Evolutionary conservation across 1,284 basidiomycete species (phyloP).

Genomic region (Cryptococcus deneoformans): DNA sequence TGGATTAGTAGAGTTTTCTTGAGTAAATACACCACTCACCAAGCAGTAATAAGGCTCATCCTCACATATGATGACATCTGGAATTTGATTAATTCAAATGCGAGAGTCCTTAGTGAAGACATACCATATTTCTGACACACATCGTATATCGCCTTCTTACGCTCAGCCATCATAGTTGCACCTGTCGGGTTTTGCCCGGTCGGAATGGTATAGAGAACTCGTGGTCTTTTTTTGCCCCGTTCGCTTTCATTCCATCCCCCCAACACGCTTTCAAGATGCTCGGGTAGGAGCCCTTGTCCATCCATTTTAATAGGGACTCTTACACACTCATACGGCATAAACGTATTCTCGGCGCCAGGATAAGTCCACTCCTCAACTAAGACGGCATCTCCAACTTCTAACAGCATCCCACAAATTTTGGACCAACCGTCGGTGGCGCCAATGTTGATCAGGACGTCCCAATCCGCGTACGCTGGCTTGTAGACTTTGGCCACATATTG

Average conservation of each 20-base stretch:
- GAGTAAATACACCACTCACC: conserved; percentile 46
- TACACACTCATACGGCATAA: conserved; percentile 34
- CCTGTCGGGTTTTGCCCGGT: conserved; percentile 70
- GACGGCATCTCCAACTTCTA: conserved; percentile 69
- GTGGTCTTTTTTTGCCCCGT: conserved; percentile 55
- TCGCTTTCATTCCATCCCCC: conserved; percentile 61
- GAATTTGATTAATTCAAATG: neutral
- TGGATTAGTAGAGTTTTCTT: conserved; percentile 53
- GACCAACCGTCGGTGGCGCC: conserved; percentile 72
- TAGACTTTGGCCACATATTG: conserved; percentile 64
- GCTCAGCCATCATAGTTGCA: conserved; percentile 60
- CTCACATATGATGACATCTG: conserved; percentile 68
- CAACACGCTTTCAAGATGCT: conserved; percentile 61
- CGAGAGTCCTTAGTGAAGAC: conserved; percentile 5
- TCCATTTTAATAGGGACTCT: conserved; percentile 62
- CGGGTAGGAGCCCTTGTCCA: conserved; percentile 64
- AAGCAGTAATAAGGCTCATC: conserved; percentile 82
- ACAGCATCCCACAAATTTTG: conserved; percentile 56
- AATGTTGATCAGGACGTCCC: conserved; percentile 60
- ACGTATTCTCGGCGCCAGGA: conserved; percentile 48
- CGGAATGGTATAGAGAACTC: conserved; percentile 61
- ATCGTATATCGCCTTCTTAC: conserved; percentile 77
- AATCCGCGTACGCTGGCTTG: conserved; percentile 67
- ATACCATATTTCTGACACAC: conserved; percentile 66
- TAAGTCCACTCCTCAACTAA: conserved; percentile 59